A percentile compares a stretch with the other conserved stretches of the same genome.
Evolutionary conservation across 2,329 filamentous ascomycete species (phyloP).

Genomic region (Aspergillus latus): DNA sequence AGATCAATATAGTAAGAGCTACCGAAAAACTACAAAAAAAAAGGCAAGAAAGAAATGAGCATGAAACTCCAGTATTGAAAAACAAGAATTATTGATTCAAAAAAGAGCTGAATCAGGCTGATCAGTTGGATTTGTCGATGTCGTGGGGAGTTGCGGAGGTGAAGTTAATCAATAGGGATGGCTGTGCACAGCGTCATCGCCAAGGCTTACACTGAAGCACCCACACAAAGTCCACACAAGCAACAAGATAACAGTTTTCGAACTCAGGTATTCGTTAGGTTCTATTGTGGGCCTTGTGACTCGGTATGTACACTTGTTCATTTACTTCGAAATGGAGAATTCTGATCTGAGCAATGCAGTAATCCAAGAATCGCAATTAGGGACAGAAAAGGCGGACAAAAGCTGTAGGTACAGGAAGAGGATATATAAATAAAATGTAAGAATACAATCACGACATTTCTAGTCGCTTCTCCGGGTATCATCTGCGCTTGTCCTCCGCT

Average conservation of each 20-base stretch:
- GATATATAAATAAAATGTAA: constrained; percentile 11
- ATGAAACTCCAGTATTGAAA: neutral
- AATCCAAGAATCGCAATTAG: constrained; percentile 16
- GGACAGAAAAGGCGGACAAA: constrained; percentile 13
- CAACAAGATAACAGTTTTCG: too few species aligned
- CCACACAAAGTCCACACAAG: neutral
- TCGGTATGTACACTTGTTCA: constrained; percentile 8
- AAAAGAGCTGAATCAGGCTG: neutral
- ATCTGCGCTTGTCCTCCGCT: constrained; percentile 18
- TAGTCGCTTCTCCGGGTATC: constrained; percentile 18
- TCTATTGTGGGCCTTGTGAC: neutral
- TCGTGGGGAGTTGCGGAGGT: constrained; percentile 17
- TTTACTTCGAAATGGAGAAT: neutral
- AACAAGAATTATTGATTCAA: constrained; percentile 10
- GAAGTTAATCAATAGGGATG: constrained; percentile 16
- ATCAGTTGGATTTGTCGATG: constrained; percentile 3
- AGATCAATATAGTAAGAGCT: neutral
- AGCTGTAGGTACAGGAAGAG: neutral
- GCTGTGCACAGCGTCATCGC: constrained; percentile 23
- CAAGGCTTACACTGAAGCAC: constrained; percentile 2
- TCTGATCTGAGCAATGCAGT: constrained; percentile 7
- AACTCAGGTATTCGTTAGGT: too few species aligned
- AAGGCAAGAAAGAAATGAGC: neutral
- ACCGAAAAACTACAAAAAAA: neutral
- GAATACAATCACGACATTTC: neutral